A percentile compares a stretch with the other conserved stretches of the same genome.
These are phyloP conservation scores for Tulasnella sp. DNA, from an alignment of 768 basidiomycete genomes.

Conservation along the genomic window DNA sequence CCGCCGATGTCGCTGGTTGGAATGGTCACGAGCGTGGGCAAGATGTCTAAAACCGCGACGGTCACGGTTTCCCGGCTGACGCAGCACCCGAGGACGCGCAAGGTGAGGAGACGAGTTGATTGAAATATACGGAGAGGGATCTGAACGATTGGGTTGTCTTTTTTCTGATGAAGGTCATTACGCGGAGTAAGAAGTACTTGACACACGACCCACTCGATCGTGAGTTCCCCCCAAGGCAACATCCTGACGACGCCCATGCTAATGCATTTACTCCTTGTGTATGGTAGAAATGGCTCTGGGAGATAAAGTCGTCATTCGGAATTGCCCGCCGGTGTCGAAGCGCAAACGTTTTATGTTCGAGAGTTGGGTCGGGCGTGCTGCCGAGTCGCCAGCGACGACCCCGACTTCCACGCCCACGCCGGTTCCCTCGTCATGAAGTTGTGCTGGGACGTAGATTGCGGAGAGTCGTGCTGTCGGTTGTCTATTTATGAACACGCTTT, in stretches of 20 bases:
- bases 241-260: too few relatives aligned
- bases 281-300: conserved; percentile 47
- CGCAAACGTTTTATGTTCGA: conserved; percentile 67
- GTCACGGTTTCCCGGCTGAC: conserved; percentile 68
- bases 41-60: conserved; percentile 76
- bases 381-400: not conserved
- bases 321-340: conserved; percentile 71
- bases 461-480: too few relatives aligned
- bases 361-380: not conserved
- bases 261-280: too few relatives aligned
- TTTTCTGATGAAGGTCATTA: conserved; percentile 43
- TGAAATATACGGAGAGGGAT: not conserved
- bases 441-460: too few relatives aligned
- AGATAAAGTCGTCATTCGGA: conserved; percentile 66
- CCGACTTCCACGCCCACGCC: too few relatives aligned
- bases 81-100: conserved; percentile 61
- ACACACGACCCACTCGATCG: conserved; percentile 64
- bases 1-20: conserved; percentile 61
- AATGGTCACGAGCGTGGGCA: conserved; percentile 66
- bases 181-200: conserved; percentile 65
- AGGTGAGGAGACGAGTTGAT: conserved; percentile 43
- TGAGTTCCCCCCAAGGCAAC: conserved; percentile 35
- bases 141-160: not conserved
- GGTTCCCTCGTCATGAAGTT: too few relatives aligned
- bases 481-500: too few relatives aligned